Evolutionary conservation across 2,329 filamentous ascomycete species (phyloP), one percentile per base, ranked within the genome.

Genomic region (Thelonectria rubi): DNA sequence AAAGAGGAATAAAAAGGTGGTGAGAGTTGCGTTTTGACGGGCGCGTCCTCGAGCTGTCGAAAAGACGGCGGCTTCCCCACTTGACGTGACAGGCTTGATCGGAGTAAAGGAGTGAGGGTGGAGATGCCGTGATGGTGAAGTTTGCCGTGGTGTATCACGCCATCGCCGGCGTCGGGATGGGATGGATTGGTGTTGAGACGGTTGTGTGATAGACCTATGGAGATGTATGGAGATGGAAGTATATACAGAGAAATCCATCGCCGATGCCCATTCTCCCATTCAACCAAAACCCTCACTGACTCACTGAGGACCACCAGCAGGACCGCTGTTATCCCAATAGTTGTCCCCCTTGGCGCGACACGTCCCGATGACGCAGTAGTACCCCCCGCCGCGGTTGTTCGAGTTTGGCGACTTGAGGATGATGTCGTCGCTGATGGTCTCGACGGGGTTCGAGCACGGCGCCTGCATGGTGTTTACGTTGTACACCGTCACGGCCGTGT

Each of bases 61-160:
- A 32, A 18, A 20, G 42, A 26, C 3, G 15, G 14, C 24, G 17
- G 24, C 7, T 34, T 46, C 57, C 37, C 58, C 58, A 55, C 58
- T 55, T 46, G 54, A 55, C 47, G 15, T 20, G 21, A 24, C 26
- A 48, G 58, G 58, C 24, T 52, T 48, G 48, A 45, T 43, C 53
- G 58, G 21, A 53, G 48, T 26, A 17, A 30, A 7, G 40, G 37
- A 24, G 20, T 37, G 34, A 17, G 30, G 24, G 46, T 42, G 40
- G 46, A 39, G 51, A 45, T 24, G 21, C 26, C 24, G 17, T 30
- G 24, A 50, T 60, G 57, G 17, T 46, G 47, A 18, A 42, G 14
- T 55, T 43, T 8, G 51, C 39, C 39, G 30, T 55, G 58, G 11
- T 47, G 53, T 56, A 61, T 56, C 58, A 61, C 58, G 58, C 58